A percentile compares a stretch with the other conserved stretches of the same genome.
These are phyloP conservation scores for Hypholoma sublateritium DNA, from an alignment of 768 basidiomycete genomes.

Conservation along the genomic window DNA sequence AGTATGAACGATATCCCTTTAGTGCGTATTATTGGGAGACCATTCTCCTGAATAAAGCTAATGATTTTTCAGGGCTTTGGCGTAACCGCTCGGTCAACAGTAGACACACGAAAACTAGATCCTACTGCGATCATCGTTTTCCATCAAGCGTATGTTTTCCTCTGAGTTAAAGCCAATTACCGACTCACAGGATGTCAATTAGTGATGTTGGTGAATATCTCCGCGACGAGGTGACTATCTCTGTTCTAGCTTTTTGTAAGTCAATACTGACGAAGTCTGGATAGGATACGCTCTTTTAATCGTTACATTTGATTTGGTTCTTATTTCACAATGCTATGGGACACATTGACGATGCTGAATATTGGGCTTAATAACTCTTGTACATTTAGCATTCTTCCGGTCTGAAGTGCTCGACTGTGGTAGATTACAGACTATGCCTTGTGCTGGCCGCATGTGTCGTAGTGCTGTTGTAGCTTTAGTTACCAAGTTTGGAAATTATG, in stretches of 20 bases:
- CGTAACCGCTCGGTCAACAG: slow-evolving; percentile 91
- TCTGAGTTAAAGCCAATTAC: slow-evolving; percentile 4
- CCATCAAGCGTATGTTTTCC: slow-evolving; percentile 82
- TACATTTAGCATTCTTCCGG: slow-evolving; percentile 18
- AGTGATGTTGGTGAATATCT: slow-evolving; percentile 99
- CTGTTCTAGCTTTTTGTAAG: background rate
- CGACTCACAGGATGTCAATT: slow-evolving; percentile 12
- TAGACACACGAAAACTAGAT: slow-evolving; percentile 96
- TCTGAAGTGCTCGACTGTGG: slow-evolving; percentile 47
- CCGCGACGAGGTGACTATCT: slow-evolving; percentile 78
- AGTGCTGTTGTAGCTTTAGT: slow-evolving; percentile 16
- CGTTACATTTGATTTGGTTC: slow-evolving; percentile 1
- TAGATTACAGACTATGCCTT: slow-evolving; percentile 11
- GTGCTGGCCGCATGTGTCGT: slow-evolving; percentile 10
- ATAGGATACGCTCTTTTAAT: slow-evolving; percentile 80
- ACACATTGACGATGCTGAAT: background rate
- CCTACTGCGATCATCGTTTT: slow-evolving; percentile 97
- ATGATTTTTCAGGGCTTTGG: slow-evolving; percentile 79
- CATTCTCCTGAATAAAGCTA: background rate
- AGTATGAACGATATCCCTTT: slow-evolving; percentile 95
- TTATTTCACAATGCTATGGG: slow-evolving; percentile 7
- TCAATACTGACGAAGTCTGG: slow-evolving; percentile 14
- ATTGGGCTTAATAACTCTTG: slow-evolving; percentile 9
- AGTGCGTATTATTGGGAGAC: slow-evolving; percentile 42
- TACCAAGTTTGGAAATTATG: slow-evolving; percentile 18